phyloP scores from a whole-genome alignment of 2,329 filamentous ascomycete genomes.

The Penicillium sp. region DNA sequence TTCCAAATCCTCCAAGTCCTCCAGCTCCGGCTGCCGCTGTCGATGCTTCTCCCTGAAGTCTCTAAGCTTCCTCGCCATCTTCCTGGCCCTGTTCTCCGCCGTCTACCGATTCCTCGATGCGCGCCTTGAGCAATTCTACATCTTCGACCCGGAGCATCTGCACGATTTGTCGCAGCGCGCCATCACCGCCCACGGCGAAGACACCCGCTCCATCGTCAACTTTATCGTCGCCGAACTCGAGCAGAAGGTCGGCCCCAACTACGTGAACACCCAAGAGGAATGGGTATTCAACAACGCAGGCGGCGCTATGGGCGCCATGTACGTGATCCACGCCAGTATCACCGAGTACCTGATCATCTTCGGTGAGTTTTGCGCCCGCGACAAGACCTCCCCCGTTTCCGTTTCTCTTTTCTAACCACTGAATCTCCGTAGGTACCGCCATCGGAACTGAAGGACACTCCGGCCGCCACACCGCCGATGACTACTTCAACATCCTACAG shows the following conservation, averaged over 20 bases:
- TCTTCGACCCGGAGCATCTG: slow-evolving; percentile 68
- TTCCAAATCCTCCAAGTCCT: slow-evolving; percentile 26
- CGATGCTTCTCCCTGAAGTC: slow-evolving; percentile 29
- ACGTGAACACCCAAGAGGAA: slow-evolving; percentile 71
- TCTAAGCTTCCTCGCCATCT: slow-evolving; percentile 33
- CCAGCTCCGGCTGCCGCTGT: slow-evolving; percentile 21
- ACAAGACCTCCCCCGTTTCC: neutral
- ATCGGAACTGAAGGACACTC: slow-evolving; percentile 81
- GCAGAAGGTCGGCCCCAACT: slow-evolving; percentile 43
- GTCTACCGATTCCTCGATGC: slow-evolving; percentile 39
- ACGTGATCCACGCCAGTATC: slow-evolving; percentile 83
- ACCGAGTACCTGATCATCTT: slow-evolving; percentile 92
- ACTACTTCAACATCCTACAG: slow-evolving; percentile 86
- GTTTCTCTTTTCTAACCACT: neutral
- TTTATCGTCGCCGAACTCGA: slow-evolving; percentile 69
- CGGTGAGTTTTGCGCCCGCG: slow-evolving; percentile 44
- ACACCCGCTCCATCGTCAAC: slow-evolving; percentile 66
- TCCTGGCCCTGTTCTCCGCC: slow-evolving; percentile 37
- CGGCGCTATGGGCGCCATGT: slow-evolving; percentile 89
- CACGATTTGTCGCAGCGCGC: slow-evolving; percentile 66
- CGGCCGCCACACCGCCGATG: slow-evolving; percentile 85
- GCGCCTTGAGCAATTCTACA: slow-evolving; percentile 59
- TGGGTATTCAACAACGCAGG: slow-evolving; percentile 94
- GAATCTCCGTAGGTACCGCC: slow-evolving; percentile 30
- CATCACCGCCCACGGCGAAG: slow-evolving; percentile 68